Base-by-base conservation (phyloP, 1,139 yeast genomes). In the Wickerhamiella pararugosa region DNA sequence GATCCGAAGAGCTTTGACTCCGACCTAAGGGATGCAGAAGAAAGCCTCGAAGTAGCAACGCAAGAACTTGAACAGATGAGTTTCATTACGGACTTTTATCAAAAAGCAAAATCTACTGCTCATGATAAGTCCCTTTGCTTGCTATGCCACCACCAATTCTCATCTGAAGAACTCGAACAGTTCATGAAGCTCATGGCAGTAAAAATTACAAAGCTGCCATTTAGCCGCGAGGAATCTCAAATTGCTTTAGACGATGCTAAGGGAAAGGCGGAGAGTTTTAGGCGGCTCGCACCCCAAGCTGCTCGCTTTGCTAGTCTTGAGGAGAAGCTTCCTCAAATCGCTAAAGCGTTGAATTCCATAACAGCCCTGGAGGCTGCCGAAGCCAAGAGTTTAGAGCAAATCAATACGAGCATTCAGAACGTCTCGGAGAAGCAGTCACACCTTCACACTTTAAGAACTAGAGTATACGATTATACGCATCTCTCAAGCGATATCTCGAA, bases 81-180 rank as follows among this genome's bases (percentile, higher is more conserved):
- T n/a, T 51, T 51, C 28, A 48, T 50, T 7, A 39, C 45, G n/a
- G 45, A 47, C n/a, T 51, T 44, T 37, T 51, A 49, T 32, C 32
- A 41, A 7, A 33, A 44, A n/a, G 54, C 55, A 7, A 33, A 45
- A 8, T 25, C 41, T n/a, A 31, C 34, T 2, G 36, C 40, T 6
- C 40, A 47, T 1, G 34, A 43, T 10, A 34, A 34, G 7, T 37
- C 41, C 7, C 28, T 32, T 2, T 51, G 54, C 32, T 32, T 52
- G 11, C 42, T 52, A 10, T 51, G 54, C 37, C 49, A 47, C 7
- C 49, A 46, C 26, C 37, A 43, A 6, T 46, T 49, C 30, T 10
- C 42, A 1, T 35, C 41, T 4, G 28, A 21, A 1, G 55, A 53
- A 44, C 59, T 77, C 40, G 81, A 77, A 49, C 66, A 63, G 39